These are phyloP conservation scores for Gossypium rotundifolium DNA, from an alignment of 345 rosid species.

Conservation along the genomic window DNA sequence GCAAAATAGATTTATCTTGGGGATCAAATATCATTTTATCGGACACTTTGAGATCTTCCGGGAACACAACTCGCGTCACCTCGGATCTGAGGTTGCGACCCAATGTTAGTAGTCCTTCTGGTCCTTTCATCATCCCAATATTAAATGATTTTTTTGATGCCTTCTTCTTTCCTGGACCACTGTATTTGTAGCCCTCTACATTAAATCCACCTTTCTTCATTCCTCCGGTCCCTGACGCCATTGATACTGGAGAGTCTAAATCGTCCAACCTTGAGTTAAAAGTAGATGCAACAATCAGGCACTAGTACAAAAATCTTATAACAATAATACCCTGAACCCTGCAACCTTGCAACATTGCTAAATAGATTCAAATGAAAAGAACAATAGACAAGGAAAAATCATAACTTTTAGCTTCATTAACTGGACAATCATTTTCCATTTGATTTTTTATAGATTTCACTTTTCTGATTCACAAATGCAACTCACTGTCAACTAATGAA, in stretches of 20 bases:
- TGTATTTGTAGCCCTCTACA: slow-evolving; percentile 26
- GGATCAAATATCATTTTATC: slow-evolving; percentile 69
- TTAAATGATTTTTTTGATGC: slow-evolving; percentile 50
- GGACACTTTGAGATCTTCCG: slow-evolving; percentile 69
- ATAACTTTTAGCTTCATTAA: not conserved
- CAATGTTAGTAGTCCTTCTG: slow-evolving; percentile 50
- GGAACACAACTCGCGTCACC: slow-evolving; percentile 63
- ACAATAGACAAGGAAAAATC: not conserved
- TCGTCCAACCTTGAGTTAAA: slow-evolving; percentile 57
- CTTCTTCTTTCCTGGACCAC: slow-evolving; percentile 31
- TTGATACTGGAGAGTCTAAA: slow-evolving; percentile 50
- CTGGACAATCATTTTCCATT: not conserved
- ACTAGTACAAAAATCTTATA: not conserved
- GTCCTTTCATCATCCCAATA: slow-evolving; percentile 48
- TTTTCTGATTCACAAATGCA: not conserved
- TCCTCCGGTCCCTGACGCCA: slow-evolving; percentile 30
- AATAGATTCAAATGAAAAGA: not conserved
- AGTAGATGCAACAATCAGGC: not conserved
- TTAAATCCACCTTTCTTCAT: slow-evolving; percentile 39
- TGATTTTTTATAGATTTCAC: not conserved
- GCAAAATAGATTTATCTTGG: slow-evolving; percentile 65
- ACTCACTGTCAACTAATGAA: not conserved
- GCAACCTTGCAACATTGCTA: not conserved
- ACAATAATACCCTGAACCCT: not conserved
- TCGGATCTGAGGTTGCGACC: slow-evolving; percentile 46